Conservation (phyloP, 176 grass and related monocot species). For the Hordeum vulgare region DNA sequence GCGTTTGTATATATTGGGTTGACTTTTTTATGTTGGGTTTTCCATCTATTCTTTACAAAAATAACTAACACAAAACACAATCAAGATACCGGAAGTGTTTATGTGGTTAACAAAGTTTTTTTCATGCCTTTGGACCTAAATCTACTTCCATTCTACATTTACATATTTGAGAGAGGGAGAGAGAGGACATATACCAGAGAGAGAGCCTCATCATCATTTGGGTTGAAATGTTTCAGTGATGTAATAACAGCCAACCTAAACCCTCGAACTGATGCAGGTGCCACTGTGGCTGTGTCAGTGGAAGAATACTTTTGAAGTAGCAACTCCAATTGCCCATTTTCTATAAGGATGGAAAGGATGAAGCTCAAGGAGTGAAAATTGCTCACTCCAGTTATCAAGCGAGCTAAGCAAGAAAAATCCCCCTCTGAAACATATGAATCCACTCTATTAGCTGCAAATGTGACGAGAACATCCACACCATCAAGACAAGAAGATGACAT, state of each 20-base stretch:
- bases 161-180: neutral
- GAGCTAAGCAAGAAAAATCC: constrained; percentile 73
- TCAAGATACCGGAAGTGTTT: neutral
- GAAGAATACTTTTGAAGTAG: constrained; percentile 90
- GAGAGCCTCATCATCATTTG: constrained; percentile 66
- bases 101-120: neutral
- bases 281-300: constrained; percentile 67
- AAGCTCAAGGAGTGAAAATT: constrained; percentile 97
- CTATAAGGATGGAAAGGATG: constrained; percentile 94
- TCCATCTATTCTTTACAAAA: neutral
- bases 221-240: constrained; percentile 73
- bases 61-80: neutral
- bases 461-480: constrained; percentile 87
- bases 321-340: constrained; percentile 80
- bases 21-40: neutral
- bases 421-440: constrained; percentile 83
- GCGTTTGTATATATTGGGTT: neutral
- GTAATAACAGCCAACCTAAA: constrained; percentile 95
- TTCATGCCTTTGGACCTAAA: neutral
- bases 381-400: constrained; percentile 88
- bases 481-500: constrained; percentile 85
- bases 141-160: neutral
- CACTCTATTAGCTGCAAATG: constrained; percentile 94
- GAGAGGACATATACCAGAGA: constrained; percentile 56
- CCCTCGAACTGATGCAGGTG: constrained; percentile 65